Percentiles rank a stretch among this genome's conserved stretches.
These are phyloP conservation scores for Sporothrix variecibatus DNA, from an alignment of 2,329 filamentous ascomycete genomes.

Conservation along the genomic window DNA sequence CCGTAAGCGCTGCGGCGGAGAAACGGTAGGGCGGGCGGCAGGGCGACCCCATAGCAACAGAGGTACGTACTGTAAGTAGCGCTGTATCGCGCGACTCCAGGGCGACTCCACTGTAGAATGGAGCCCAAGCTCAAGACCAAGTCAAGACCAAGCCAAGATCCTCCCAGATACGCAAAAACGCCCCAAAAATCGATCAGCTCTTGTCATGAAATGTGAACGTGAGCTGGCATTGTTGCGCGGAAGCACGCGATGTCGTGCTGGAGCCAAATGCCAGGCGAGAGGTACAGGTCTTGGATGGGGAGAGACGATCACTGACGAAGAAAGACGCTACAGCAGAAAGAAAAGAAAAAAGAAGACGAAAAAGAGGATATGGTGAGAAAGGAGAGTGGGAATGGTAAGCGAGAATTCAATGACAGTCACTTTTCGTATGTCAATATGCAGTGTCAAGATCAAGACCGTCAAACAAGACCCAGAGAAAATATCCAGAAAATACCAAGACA, in stretches of 20 bases:
- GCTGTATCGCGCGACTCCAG: too few relatives aligned
- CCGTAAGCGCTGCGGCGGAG: constrained; percentile 24
- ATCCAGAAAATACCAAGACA: background rate
- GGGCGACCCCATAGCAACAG: constrained; percentile 28
- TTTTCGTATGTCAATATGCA: background rate
- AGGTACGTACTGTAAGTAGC: background rate
- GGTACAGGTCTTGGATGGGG: background rate
- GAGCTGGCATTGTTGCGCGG: background rate
- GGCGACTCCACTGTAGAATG: background rate
- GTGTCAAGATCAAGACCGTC: background rate
- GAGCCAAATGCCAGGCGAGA: background rate
- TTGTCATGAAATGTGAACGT: background rate
- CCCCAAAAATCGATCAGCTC: background rate
- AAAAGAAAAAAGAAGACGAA: background rate
- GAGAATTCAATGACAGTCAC: background rate
- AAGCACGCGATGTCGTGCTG: constrained; percentile 17
- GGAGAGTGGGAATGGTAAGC: background rate
- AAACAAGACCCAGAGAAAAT: background rate
- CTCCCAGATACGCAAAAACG: background rate
- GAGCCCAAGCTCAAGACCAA: background rate
- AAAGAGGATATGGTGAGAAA: background rate
- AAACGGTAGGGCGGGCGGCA: constrained; percentile 24
- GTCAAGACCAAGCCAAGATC: background rate
- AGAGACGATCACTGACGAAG: background rate
- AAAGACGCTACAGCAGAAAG: background rate